A percentile compares a stretch with the other conserved stretches of the same genome.
These are phyloP conservation scores for Aegilops sharonensis DNA, from an alignment of 176 grass and related monocot species.

Conservation along the genomic window DNA sequence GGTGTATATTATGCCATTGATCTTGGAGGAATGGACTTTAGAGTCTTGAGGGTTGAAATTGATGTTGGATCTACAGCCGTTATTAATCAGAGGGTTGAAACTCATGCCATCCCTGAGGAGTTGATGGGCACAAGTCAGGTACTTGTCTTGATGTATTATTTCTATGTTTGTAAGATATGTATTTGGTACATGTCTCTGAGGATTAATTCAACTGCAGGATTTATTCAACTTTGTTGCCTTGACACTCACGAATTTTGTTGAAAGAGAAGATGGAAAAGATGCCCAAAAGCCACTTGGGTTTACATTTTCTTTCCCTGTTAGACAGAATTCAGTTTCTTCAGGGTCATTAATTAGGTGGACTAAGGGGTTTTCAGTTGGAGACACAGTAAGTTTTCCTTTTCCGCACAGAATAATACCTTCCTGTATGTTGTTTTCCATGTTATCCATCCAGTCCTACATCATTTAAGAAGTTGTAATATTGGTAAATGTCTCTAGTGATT, in stretches of 20 bases:
- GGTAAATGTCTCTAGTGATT: neutral
- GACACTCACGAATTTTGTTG: slow-evolving; percentile 64
- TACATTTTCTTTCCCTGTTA: slow-evolving; percentile 97
- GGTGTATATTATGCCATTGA: slow-evolving; percentile 85
- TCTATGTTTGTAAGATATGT: neutral
- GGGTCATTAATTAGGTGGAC: slow-evolving; percentile 92
- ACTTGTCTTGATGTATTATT: slow-evolving; percentile 10
- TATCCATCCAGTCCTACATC: neutral
- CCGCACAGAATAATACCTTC: neutral
- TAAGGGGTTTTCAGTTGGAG: slow-evolving; percentile 78
- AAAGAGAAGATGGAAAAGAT: slow-evolving; percentile 57
- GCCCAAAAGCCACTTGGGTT: slow-evolving; percentile 66
- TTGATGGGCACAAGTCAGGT: slow-evolving; percentile 81
- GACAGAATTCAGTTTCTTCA: slow-evolving; percentile 83
- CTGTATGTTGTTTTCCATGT: neutral
- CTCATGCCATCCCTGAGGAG: slow-evolving; percentile 67
- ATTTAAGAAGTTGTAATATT: neutral
- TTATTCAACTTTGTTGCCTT: slow-evolving; percentile 78
- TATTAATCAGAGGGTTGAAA: slow-evolving; percentile 57
- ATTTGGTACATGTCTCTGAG: slow-evolving; percentile 3
- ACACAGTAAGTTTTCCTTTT: slow-evolving; percentile 54
- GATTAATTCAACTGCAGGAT: slow-evolving; percentile 44
- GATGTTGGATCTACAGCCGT: slow-evolving; percentile 46
- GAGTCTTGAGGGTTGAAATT: slow-evolving; percentile 68
- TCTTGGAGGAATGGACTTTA: slow-evolving; percentile 79